Conservation (phyloP, 768 basidiomycete species). For the Termitomyces sp. region DNA sequence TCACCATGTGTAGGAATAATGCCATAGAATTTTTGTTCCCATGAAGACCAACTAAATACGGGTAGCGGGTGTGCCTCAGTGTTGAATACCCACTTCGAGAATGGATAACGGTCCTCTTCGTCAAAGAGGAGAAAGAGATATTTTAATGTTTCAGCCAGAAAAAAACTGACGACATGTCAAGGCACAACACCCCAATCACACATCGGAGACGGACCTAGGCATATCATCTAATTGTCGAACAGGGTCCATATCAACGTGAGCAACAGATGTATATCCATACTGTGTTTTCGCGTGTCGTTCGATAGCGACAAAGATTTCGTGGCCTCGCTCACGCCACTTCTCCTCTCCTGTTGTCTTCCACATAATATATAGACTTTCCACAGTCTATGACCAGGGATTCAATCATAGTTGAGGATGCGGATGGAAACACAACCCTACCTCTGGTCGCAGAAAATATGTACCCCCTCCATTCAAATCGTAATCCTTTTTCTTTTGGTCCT, state of each 20-base stretch:
- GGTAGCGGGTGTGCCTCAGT: conserved; percentile 72
- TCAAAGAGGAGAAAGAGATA: conserved; percentile 64
- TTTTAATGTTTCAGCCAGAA: conserved; percentile 47
- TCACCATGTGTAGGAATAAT: conserved; percentile 13
- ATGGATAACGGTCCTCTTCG: conserved; percentile 44
- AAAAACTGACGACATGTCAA: conserved; percentile 25
- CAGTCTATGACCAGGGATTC: conserved; percentile 35
- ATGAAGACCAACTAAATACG: conserved; percentile 51
- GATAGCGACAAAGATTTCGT: conserved; percentile 60
- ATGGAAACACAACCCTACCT: conserved; percentile 37
- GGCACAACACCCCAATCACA: neutral
- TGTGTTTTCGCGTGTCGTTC: conserved; percentile 48
- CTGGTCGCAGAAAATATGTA: conserved; percentile 56
- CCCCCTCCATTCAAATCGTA: conserved; percentile 34
- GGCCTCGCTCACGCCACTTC: conserved; percentile 69
- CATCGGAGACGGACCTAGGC: conserved; percentile 54
- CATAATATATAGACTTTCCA: conserved; percentile 67
- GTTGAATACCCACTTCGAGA: conserved; percentile 56
- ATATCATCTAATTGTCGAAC: conserved; percentile 45
- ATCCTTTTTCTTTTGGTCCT: conserved; percentile 35
- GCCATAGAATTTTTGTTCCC: conserved; percentile 42
- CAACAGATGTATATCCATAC: conserved; percentile 54
- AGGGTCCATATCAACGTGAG: conserved; percentile 33
- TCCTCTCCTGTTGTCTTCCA: conserved; percentile 62
- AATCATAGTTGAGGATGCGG: neutral